phyloP scores from a whole-genome alignment of 2,329 filamentous ascomycete species.

The Neonectria coccinea region DNA sequence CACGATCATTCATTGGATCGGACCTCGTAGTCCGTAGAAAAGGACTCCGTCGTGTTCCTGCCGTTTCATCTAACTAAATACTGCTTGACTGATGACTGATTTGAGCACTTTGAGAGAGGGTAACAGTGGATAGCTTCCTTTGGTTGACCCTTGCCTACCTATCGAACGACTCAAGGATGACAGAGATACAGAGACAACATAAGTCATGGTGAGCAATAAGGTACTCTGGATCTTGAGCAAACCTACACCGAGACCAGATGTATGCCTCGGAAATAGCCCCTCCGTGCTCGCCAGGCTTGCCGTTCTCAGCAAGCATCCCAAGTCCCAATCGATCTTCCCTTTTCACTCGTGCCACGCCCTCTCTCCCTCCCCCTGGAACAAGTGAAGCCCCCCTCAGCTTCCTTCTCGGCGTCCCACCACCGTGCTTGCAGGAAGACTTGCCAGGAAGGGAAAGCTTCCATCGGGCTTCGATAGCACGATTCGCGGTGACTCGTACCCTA shows the following conservation, averaged over 20 bases:
- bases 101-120: not conserved
- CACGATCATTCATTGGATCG: not conserved
- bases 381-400: slow-evolving; percentile 6
- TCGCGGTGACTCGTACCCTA: slow-evolving; percentile 39
- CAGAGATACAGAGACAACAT: not conserved
- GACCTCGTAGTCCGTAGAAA: not conserved
- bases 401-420: slow-evolving; percentile 40
- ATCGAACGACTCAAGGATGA: slow-evolving; percentile 1
- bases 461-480: slow-evolving; percentile 47
- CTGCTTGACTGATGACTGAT: not conserved
- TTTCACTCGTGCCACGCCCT: slow-evolving; percentile 13
- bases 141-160: slow-evolving; percentile 9
- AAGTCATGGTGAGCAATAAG: not conserved
- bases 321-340: slow-evolving; percentile 10
- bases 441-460: slow-evolving; percentile 43
- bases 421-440: slow-evolving; percentile 18
- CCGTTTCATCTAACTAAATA: not conserved
- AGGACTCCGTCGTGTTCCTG: not conserved
- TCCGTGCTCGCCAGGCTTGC: slow-evolving; percentile 19
- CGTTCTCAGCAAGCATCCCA: slow-evolving; percentile 17
- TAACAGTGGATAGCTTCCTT: not conserved
- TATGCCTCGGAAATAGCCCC: slow-evolving; percentile 7
- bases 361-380: slow-evolving; percentile 13
- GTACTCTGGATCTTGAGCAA: not conserved
- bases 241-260: not conserved